A percentile compares a stretch with the other conserved stretches of the same genome.
phyloP scores from a whole-genome alignment of 768 basidiomycete species.

The Naganishia onofrii region DNA sequence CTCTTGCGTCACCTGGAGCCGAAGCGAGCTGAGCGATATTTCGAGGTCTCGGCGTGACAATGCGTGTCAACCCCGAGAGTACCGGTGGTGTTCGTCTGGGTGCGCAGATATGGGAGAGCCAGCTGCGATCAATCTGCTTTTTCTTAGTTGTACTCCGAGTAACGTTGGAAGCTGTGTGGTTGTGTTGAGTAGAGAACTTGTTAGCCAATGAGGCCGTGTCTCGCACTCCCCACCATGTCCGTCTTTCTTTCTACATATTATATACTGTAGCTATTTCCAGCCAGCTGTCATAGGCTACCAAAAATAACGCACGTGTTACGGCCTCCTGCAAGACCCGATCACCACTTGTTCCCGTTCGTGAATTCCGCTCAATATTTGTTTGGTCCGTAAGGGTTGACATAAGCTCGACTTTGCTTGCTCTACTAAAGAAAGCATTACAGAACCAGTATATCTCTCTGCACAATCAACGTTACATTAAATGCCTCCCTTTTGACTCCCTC shows the following conservation, averaged over 20 bases:
- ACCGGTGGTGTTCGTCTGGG: too few species aligned
- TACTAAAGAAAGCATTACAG: too few species aligned
- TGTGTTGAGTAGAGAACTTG: background rate
- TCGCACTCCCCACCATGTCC: background rate
- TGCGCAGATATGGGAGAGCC: too few species aligned
- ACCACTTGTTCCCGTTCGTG: too few species aligned
- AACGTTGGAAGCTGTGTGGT: background rate
- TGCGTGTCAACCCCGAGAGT: too few species aligned
- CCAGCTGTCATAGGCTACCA: background rate
- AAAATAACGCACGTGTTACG: too few species aligned
- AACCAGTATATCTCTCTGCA: background rate
- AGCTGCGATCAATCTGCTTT: background rate
- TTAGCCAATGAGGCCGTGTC: background rate
- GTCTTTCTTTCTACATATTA: background rate
- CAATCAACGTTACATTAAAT: background rate
- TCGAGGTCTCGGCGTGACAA: background rate
- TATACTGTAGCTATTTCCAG: background rate
- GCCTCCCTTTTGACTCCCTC: constrained; percentile 18
- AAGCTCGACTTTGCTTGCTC: too few species aligned
- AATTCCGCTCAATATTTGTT: background rate
- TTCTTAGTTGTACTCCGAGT: background rate
- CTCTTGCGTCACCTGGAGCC: constrained; percentile 61
- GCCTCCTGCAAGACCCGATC: too few species aligned
- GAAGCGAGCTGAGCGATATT: background rate
- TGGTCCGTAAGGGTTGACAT: too few species aligned